Percentiles rank a stretch among this genome's conserved stretches.
Conservation (phyloP, 1,284 basidiomycete genomes). For the Fomitopsis palustris region DNA sequence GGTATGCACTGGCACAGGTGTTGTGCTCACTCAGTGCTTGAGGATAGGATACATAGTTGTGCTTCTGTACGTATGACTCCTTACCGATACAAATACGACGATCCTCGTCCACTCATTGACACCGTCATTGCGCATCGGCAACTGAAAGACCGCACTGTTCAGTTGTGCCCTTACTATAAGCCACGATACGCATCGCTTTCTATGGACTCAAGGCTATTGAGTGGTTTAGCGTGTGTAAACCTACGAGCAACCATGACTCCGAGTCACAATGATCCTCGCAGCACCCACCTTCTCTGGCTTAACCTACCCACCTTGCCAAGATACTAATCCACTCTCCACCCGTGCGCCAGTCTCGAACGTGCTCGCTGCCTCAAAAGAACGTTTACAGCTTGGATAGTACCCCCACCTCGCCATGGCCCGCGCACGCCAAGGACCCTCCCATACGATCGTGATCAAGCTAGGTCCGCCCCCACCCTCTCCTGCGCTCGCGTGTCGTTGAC, state of each 20-base stretch:
- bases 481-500: not conserved
- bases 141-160: no score
- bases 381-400: not conserved
- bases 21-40: no score
- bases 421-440: slow-evolving; percentile 31
- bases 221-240: not conserved
- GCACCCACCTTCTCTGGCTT: not conserved
- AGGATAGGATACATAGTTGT: no score
- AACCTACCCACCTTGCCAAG: not conserved
- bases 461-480: slow-evolving; percentile 42
- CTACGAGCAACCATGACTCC: not conserved
- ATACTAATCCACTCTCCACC: no score
- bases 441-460: slow-evolving; percentile 85
- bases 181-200: not conserved
- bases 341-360: no score
- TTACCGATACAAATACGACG: no score
- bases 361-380: not conserved
- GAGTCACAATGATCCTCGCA: not conserved
- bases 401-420: slow-evolving; percentile 21
- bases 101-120: no score
- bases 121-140: no score
- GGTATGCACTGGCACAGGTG: no score
- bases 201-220: not conserved
- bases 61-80: no score
- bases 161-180: not conserved